These are phyloP conservation scores for Backusella sp. DNA, from an alignment of 192 early-diverging fungal genomes.

Conservation along the genomic window DNA sequence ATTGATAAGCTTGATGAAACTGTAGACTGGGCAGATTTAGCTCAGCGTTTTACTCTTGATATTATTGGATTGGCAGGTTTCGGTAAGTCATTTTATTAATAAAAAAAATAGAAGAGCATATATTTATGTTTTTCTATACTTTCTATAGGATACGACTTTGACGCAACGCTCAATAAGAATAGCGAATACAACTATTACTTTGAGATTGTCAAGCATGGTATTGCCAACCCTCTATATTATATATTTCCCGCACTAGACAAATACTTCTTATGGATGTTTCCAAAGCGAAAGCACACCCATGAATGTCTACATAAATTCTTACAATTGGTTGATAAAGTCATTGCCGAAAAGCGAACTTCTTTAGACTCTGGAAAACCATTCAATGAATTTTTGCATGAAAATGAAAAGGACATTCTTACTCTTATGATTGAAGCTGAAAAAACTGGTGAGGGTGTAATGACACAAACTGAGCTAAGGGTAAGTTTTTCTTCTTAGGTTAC, in stretches of 20 bases:
- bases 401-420: slow-evolving; percentile 32
- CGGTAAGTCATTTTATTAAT: slow-evolving; percentile 1
- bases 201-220: slow-evolving; percentile 3
- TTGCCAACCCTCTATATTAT: background rate
- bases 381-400: slow-evolving; percentile 8
- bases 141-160: background rate
- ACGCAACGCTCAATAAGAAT: background rate
- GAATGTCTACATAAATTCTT: background rate
- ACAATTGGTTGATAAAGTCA: slow-evolving; percentile 3
- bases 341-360: background rate
- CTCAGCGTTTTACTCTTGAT: slow-evolving; percentile 14
- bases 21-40: background rate
- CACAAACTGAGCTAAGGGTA: background rate
- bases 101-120: background rate
- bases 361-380: background rate
- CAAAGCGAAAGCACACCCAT: background rate
- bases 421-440: slow-evolving; percentile 28
- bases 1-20: slow-evolving; percentile 1
- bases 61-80: slow-evolving; percentile 27
- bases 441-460: background rate
- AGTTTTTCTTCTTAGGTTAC: background rate
- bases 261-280: slow-evolving; percentile 8
- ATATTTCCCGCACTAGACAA: background rate
- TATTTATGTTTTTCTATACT: background rate
- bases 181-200: background rate